A percentile compares a stretch with the other conserved stretches of the same genome.
phyloP scores from a whole-genome alignment of 352 stramenopile species.

The Globisporangium mamillatum region DNA sequence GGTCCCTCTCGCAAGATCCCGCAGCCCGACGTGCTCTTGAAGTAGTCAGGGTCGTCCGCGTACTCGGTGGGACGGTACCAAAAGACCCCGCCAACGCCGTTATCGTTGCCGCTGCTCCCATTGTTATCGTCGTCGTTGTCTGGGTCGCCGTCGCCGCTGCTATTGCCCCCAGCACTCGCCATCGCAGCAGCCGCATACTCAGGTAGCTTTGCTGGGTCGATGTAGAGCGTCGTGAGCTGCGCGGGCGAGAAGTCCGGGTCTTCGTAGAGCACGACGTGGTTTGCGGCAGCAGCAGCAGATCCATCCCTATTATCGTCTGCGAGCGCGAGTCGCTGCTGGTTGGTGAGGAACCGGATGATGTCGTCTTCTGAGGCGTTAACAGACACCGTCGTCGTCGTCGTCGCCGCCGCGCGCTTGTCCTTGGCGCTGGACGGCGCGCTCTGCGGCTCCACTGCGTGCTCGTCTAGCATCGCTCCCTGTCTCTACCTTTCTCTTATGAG shows the following conservation, averaged over 20 bases:
- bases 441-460: not conserved
- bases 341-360: conserved; percentile 37
- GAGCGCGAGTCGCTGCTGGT: conserved; percentile 19
- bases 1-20: conserved; percentile 53
- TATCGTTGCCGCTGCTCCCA: not conserved
- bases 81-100: conserved; percentile 23
- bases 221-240: conserved; percentile 49
- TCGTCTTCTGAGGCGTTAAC: conserved; percentile 32
- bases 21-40: conserved; percentile 67
- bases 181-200: conserved; percentile 55
- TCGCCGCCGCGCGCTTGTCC: not conserved
- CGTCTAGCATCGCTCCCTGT: not conserved
- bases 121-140: conserved; percentile 7
- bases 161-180: not conserved
- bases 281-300: not conserved
- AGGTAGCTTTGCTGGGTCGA: conserved; percentile 49
- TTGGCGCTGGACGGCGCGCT: not conserved
- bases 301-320: not conserved
- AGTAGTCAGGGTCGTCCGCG: conserved; percentile 78
- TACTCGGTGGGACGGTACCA: conserved; percentile 81
- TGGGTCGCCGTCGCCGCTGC: not conserved
- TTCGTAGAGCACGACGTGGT: conserved; percentile 37
- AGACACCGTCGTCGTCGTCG: not conserved
- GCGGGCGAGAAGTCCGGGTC: conserved; percentile 51
- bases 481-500: not conserved